phyloP scores from a whole-genome alignment of 106 monocot genomes.

The Dendrobium chrysotoxum region DNA sequence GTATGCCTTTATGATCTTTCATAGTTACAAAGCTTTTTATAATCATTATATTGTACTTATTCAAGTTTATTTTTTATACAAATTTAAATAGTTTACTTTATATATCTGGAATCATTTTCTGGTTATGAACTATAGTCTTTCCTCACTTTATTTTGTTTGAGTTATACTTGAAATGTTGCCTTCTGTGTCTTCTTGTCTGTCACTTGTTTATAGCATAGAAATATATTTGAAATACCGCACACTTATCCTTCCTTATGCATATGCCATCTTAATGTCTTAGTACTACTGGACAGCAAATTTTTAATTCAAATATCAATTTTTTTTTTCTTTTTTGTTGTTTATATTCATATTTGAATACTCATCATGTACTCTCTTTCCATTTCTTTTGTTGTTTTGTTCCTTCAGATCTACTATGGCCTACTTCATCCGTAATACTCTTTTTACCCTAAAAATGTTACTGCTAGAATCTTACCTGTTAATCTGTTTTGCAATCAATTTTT shows the following conservation, averaged over 20 bases:
- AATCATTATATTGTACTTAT: background rate
- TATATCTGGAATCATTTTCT: background rate
- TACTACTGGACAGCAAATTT: background rate
- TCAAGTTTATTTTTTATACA: too few species aligned
- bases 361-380: background rate
- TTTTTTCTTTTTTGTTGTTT: background rate
- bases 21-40: background rate
- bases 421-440: too few species aligned
- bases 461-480: background rate
- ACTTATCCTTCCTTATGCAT: background rate
- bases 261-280: background rate
- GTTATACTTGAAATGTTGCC: background rate
- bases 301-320: background rate
- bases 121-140: background rate
- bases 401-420: too few species aligned
- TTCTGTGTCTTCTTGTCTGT: background rate
- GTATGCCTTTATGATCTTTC: background rate
- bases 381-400: too few species aligned
- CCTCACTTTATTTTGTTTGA: too few species aligned
- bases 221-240: background rate
- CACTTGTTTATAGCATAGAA: background rate
- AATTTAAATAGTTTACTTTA: background rate
- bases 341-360: background rate
- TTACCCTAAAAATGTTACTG: background rate
- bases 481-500: too few species aligned